Evolutionary conservation across 2,329 filamentous ascomycete genomes (phyloP), one percentile per base, ranked within the genome.

Genomic region (Xylariaceae sp.): DNA sequence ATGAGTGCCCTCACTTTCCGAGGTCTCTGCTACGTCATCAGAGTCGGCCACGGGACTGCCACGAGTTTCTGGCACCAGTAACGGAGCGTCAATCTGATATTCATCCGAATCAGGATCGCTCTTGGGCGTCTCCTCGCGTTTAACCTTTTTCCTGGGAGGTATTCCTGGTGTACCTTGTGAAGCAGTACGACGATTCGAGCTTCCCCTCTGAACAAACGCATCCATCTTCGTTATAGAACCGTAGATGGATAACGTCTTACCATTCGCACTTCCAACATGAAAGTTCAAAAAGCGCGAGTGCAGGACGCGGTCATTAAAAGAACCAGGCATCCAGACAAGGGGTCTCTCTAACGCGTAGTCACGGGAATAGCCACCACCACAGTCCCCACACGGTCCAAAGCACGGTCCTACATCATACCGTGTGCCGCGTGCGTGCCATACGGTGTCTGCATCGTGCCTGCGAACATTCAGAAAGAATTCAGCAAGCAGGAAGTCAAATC

Each of bases 121-220:
- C 39, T 71, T 70, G n/a, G 65, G 39, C 37, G 68, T 51, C 7
- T 70, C 65, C 5, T 72, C 70, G 11, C 69, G 54, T 53, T 74
- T 76, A 5, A 64, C 51, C 51, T 67, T 74, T 64, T 78, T 78
- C 1, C 66, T 58, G 1, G 75, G 72, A 15, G 70, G 72, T 49
- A n/a, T n/a, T n/a, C n/a, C n/a, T n/a, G n/a, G n/a, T n/a, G n/a
- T n/a, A n/a, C n/a, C n/a, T n/a, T n/a, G n/a, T n/a, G n/a, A n/a
- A n/a, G n/a, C n/a, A n/a, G n/a, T n/a, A n/a, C n/a, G n/a, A n/a
- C n/a, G n/a, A n/a, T n/a, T n/a, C n/a, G n/a, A n/a, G n/a, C n/a
- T n/a, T n/a, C n/a, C n/a, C 62, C 61, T 69, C 23, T 61, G 69
- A 8, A 73, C 58, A 56, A 71, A 73, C 53, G 65, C 66, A 54